Base-by-base conservation (phyloP, 768 basidiomycete species). In the Boletus subparvulus region DNA sequence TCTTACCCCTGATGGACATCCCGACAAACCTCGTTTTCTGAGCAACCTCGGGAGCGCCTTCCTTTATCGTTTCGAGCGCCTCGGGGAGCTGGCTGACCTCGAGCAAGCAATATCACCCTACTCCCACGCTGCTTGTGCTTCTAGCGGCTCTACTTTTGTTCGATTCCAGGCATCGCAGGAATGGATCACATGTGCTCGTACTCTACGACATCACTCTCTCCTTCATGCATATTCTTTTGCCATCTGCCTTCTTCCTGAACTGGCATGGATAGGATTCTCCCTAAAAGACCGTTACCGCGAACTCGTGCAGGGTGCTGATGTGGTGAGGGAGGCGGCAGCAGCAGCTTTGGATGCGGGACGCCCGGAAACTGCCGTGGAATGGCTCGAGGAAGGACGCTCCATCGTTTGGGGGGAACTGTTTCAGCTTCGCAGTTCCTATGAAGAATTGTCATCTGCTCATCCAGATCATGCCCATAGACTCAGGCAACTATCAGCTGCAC, bases 281-380 rank as follows among this genome's bases (percentile, higher is more conserved):
- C 37, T 68, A n/a, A 24, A 30, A 24, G 26, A 52, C 35, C 67
- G 67, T 24, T 61, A 62, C 16, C 58, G 55, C 30, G 50, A 54
- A 19, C 55, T 68, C 37, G 10, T 19, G 17, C 32, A 16, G 53
- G 37, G 52, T n/a, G 58, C 52, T 37, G 62, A 43, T 47, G 40
- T 68, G 16, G 66, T 59, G 2, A 51, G 65, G 16, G 66, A 65
- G 6, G 66, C 66, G 5, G 66, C 66, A 7, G 66, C 66, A 17
- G 55, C 59, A 19, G 61, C 67, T 13, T 51, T 66, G 47, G 55
- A 52, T 28, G 50, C 44, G 14, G 55, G 57, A 11, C 19, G 19
- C 11, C 46, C 35, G 14, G 47, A 55, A 36, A 55, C 19, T 0
- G 58, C 58, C 2, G 54, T 59, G 9, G 58, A 59, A 33, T 59